Evolutionary conservation across 192 early-diverging fungal genomes (phyloP), one percentile per base, ranked within the genome.

Genomic region (Coemansia sp.): DNA sequence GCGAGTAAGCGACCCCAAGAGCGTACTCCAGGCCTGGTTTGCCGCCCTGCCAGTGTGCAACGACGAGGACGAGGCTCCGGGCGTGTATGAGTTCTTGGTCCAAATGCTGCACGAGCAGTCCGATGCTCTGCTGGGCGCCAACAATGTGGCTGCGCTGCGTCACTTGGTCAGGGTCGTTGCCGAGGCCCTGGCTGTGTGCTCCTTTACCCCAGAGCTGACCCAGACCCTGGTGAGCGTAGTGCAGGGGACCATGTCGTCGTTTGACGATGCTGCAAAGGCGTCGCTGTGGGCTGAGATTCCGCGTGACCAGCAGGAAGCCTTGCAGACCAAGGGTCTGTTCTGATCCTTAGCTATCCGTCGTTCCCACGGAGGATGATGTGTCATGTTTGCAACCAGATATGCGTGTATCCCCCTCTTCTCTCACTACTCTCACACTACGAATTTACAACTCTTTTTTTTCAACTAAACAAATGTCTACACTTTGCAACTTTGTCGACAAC

Each of bases 51-150:
- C 98, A 3, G 87, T 99, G 66, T 69, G 90, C 38, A 79, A 95
- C 67, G 98, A 99, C 76, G 89, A 92, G 63, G 94, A 95, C 31
- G 96, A 97, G 77, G 95, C 92, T 20, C 86, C 91, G 2, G 72
- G 84, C 24, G 87, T 88, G 9, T 96, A 95, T 86, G 85, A 87
- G 72, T 94, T 91, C 61, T 85, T 97, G 18, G 74, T 94, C 44
- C 89, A 91, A 62, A 80, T 94, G 12, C 68, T 95, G 29, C 40
- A 27, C 69, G 77, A 84, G 76, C 73, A 70, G 68, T 77, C 81
- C 0, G 81, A 76, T 9, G 77, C 70, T 12, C 68, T 84, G 73
- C 64, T 83, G 40, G 46, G 53, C 20, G 1, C 64, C 50, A 68
- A 60, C 53, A 74, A 76, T 24, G 31, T 62, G 7, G 57, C 24